These are phyloP conservation scores for Aquilaria agallochum DNA, from an alignment of 441 rosid species.

Conservation along the genomic window DNA sequence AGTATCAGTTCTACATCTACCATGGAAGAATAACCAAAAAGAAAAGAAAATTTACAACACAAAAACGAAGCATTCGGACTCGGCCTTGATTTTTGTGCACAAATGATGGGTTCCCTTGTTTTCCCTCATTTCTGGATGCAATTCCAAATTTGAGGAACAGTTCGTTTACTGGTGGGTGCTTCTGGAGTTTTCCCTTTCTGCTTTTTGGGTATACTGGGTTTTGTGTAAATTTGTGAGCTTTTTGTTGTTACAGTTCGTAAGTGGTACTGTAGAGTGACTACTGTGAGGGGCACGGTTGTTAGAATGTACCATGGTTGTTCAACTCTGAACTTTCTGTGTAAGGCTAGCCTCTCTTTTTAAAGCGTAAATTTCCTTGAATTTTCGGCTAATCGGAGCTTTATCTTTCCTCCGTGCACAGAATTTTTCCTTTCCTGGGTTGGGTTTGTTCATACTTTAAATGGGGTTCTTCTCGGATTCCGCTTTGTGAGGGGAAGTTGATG, in stretches of 20 bases:
- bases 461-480: conserved; percentile 17
- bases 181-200: conserved; percentile 4
- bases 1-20: conserved; percentile 7
- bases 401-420: conserved; percentile 2
- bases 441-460: conserved; percentile 18
- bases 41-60: background rate
- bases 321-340: conserved; percentile 11
- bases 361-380: background rate
- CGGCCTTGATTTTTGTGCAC: conserved; percentile 13
- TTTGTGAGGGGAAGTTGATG: conserved; percentile 3
- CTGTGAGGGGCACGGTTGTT: background rate
- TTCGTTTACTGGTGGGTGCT: conserved; percentile 24
- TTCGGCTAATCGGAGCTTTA: conserved; percentile 1
- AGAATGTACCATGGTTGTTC: conserved; percentile 1
- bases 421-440: conserved; percentile 6
- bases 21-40: too few relatives aligned
- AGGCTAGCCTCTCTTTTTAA: conserved; percentile 10
- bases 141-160: conserved; percentile 16
- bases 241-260: conserved; percentile 2
- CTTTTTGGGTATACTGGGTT: conserved; percentile 14
- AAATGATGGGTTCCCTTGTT: background rate
- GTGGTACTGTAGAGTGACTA: conserved; percentile 9
- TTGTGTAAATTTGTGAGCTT: conserved; percentile 5
- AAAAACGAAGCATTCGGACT: conserved; percentile 12
- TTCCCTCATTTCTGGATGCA: conserved; percentile 10